Conservation (phyloP, 1,284 basidiomycete genomes). For the Xerocomus subilludens region DNA sequence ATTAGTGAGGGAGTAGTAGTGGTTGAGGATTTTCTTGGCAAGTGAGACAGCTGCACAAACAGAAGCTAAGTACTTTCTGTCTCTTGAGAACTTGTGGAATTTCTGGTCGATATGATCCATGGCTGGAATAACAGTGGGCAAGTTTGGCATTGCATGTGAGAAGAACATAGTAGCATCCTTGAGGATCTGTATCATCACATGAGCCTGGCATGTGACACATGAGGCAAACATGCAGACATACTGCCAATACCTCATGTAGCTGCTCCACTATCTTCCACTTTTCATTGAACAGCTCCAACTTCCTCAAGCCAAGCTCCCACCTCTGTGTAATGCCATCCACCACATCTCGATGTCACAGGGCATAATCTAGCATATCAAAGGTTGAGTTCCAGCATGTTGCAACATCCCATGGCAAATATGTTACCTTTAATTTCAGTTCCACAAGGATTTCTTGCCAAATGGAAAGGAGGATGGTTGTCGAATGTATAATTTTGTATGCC, state of each 20-base stretch:
- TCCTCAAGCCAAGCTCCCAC: slow-evolving; percentile 28
- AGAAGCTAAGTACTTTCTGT: slow-evolving; percentile 11
- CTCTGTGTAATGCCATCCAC: neutral
- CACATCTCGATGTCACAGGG: slow-evolving; percentile 37
- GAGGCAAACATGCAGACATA: no score
- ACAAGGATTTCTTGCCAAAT: neutral
- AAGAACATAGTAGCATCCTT: slow-evolving; percentile 47
- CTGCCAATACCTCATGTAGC: neutral
- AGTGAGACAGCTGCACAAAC: slow-evolving; percentile 37
- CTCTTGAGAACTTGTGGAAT: slow-evolving; percentile 34
- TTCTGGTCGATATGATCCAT: slow-evolving; percentile 47
- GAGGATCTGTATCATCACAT: no score
- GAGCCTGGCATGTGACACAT: no score
- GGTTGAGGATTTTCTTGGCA: slow-evolving; percentile 45
- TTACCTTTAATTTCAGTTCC: neutral
- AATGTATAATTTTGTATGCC: neutral
- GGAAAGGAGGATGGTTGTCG: slow-evolving; percentile 39
- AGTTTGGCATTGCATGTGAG: slow-evolving; percentile 36
- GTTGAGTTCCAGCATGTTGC: slow-evolving; percentile 18
- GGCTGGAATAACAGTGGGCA: slow-evolving; percentile 47
- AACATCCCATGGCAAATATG: neutral
- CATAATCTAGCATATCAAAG: slow-evolving; percentile 38
- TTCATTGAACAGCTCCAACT: slow-evolving; percentile 31
- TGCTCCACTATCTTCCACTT: slow-evolving; percentile 6
- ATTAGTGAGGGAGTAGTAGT: slow-evolving; percentile 46